These are phyloP conservation scores for Trypanosoma congolense DNA, from an alignment of 208 protist species.

Conservation along the genomic window DNA sequence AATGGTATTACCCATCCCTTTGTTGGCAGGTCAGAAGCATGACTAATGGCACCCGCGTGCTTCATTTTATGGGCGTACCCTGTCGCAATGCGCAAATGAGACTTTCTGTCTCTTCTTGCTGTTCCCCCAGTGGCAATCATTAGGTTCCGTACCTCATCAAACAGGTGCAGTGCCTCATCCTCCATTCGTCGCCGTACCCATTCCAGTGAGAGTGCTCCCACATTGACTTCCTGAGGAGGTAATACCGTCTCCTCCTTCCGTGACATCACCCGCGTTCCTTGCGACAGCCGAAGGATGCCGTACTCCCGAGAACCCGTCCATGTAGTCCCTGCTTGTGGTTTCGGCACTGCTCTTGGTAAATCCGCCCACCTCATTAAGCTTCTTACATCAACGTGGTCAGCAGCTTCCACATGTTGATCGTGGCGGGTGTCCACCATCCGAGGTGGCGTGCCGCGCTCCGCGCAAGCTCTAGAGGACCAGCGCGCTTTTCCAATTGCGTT, in stretches of 20 bases:
- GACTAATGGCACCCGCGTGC: background rate
- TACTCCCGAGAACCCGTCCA: background rate
- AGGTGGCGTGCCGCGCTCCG: conserved; percentile 1
- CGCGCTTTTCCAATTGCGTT: conserved; percentile 7
- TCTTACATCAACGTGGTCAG: background rate
- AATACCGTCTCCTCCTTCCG: background rate
- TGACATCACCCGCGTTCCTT: background rate
- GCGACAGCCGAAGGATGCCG: background rate
- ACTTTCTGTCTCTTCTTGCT: background rate
- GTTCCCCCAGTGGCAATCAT: background rate
- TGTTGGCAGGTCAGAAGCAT: no score
- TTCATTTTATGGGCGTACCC: background rate
- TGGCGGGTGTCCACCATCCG: background rate
- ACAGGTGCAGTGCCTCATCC: background rate
- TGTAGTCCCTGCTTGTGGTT: background rate
- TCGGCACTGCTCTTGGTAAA: background rate
- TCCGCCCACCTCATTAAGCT: background rate
- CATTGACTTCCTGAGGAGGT: conserved; percentile 2
- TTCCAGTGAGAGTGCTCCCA: background rate
- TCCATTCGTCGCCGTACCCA: background rate
- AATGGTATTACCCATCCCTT: no score
- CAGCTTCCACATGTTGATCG: background rate
- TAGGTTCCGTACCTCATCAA: conserved; percentile 1
- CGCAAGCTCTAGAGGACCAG: background rate
- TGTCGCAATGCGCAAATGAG: background rate